Conservation (phyloP, 192 early-diverging fungal genomes). For the Mortierella antarctica region DNA sequence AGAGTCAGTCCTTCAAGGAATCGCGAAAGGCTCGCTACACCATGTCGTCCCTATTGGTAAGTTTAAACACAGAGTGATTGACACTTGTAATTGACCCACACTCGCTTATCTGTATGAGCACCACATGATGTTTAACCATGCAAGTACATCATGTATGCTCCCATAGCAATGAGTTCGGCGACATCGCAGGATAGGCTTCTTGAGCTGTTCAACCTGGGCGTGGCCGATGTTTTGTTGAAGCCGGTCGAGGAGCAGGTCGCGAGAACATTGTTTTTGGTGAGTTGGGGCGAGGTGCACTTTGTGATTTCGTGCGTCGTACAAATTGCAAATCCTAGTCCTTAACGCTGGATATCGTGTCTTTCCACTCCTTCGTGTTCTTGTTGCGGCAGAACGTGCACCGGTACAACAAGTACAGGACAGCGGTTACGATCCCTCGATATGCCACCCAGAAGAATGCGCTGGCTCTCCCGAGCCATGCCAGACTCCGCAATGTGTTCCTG, state of each 20-base stretch:
- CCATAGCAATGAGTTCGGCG: conserved; percentile 35
- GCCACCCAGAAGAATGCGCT: conserved; percentile 42
- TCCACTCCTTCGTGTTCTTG: background rate
- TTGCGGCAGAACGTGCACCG: conserved; percentile 46
- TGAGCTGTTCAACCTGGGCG: conserved; percentile 62
- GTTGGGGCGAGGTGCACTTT: conserved; percentile 4
- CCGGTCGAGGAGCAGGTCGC: conserved; percentile 60
- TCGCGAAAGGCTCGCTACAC: conserved; percentile 38
- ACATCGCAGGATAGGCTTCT: conserved; percentile 54
- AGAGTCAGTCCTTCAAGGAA: conserved; percentile 30
- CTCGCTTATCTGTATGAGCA: background rate
- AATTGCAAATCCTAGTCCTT: too few relatives aligned
- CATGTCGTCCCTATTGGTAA: conserved; percentile 54
- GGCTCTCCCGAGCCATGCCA: conserved; percentile 37
- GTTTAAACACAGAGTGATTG: background rate
- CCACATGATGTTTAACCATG: background rate
- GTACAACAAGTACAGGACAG: conserved; percentile 39
- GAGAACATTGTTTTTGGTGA: conserved; percentile 67
- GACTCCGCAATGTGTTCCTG: conserved; percentile 51
- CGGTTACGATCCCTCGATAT: conserved; percentile 41
- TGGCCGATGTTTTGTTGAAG: conserved; percentile 66
- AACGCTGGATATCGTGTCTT: background rate
- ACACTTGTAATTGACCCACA: background rate
- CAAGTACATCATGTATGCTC: background rate
- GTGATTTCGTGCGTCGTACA: background rate